Base-by-base conservation (phyloP, 805 yeast genomes). In the Nakazawaea molendinolei region DNA sequence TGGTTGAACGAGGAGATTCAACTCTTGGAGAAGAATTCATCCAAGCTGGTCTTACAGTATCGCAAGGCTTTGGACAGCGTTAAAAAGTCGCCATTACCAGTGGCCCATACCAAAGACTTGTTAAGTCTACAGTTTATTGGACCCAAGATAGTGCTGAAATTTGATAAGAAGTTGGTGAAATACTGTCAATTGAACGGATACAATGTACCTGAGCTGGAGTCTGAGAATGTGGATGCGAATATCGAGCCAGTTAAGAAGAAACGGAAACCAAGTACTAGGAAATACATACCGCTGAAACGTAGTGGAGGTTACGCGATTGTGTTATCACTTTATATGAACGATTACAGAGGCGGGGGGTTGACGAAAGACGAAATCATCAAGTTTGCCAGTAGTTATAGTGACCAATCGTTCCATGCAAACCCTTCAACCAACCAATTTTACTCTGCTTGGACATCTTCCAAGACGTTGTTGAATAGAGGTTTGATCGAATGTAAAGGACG, bases 301-400 rank as follows among this genome's bases (percentile, higher is more conserved):
- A 76, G 92, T 0, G 96, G 96, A 1, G 94, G 84, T 0, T 89
- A 84, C 60, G 95, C 92, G 0, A 81, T 87, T 7, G 48, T 87
- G 14, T 42, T 86, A 14, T 78, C 79, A 0, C 56, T 87, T 3
- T 58, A 65, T 33, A 63, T 72, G 30, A 53, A 51, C 19, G 86
- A 79, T 47, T 53, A 58, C 4, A 47, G 55, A 2, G 55, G 66
- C 15, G 49, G 54, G n/a, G 95, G 95, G 0, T 49, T 84, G 47
- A 66, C 78, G 4, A 81, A 75, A 49, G 74, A 72, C 8, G 80
- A 74, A 25, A 68, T 87, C 5, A 60, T 72, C 2, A 49, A 63
- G 8, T 47, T 53, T 13, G 95, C 84, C 0, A 53, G 72, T 1
- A 68, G 65, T 7, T 78, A 61, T 49, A 73, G 81, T 38, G 76